A percentile compares a stretch with the other conserved stretches of the same genome.
These are phyloP conservation scores for Testicularia cyperi DNA, from an alignment of 1,284 basidiomycete genomes.

Conservation along the genomic window DNA sequence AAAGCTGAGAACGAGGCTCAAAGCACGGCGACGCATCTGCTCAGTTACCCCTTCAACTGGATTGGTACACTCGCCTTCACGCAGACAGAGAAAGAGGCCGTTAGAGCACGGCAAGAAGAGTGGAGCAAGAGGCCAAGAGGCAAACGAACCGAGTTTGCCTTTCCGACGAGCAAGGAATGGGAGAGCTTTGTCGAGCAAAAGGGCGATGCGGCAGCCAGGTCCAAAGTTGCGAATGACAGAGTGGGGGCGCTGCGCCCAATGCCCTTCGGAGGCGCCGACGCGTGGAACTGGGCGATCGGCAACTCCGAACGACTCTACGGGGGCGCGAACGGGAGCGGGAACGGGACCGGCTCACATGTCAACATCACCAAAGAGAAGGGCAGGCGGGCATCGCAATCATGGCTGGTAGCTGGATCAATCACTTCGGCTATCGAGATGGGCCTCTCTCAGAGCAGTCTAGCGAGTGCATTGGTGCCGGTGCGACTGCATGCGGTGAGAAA, in stretches of 20 bases:
- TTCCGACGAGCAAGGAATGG: slow-evolving; percentile 29
- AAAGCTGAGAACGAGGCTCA: not conserved
- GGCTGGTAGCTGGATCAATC: slow-evolving; percentile 20
- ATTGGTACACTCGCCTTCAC: slow-evolving; percentile 27
- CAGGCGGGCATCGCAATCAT: no score
- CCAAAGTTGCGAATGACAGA: slow-evolving; percentile 21
- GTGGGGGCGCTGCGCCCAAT: slow-evolving; percentile 17
- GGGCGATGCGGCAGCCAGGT: slow-evolving; percentile 1
- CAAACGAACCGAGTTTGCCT: slow-evolving; percentile 45
- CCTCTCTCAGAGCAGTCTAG: no score
- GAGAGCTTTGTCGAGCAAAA: slow-evolving; percentile 8
- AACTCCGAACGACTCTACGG: slow-evolving; percentile 24
- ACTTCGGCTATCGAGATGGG: no score
- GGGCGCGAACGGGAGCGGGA: no score
- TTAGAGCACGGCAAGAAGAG: slow-evolving; percentile 4
- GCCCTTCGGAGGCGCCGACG: slow-evolving; percentile 12
- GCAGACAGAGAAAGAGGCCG: slow-evolving; percentile 15
- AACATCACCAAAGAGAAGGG: no score
- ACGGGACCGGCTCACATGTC: no score
- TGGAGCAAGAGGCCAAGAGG: slow-evolving; percentile 51
- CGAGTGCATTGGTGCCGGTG: slow-evolving; percentile 30
- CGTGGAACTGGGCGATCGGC: slow-evolving; percentile 21
- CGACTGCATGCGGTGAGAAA: slow-evolving; percentile 27
- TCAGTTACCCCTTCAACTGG: slow-evolving; percentile 50
- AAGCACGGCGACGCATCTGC: slow-evolving; percentile 3